These are phyloP conservation scores for Cryptosporidium tyzzeri DNA, from an alignment of 169 alveolate genomes.

Conservation along the genomic window DNA sequence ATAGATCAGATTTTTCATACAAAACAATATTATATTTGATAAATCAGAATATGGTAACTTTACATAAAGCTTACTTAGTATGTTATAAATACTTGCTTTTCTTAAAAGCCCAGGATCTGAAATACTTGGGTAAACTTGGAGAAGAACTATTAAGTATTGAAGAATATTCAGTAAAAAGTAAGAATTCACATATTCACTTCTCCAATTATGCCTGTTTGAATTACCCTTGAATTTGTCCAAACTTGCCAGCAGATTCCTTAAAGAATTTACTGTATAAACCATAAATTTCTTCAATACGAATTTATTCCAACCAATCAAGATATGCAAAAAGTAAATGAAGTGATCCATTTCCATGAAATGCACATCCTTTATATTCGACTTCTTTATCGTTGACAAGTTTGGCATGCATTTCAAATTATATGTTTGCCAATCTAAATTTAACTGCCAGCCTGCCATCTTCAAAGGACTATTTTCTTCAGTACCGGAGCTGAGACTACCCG, in stretches of 20 bases:
- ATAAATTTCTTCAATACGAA: slow-evolving; percentile 34
- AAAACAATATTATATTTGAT: slow-evolving; percentile 56
- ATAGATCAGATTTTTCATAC: slow-evolving; percentile 63
- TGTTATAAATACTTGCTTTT: slow-evolving; percentile 26
- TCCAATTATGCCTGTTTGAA: slow-evolving; percentile 28
- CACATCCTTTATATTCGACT: slow-evolving; percentile 49
- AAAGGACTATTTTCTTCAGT: not conserved
- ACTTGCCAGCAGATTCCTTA: slow-evolving; percentile 34
- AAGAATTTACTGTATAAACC: slow-evolving; percentile 52
- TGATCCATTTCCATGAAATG: slow-evolving; percentile 68
- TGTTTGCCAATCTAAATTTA: slow-evolving; percentile 58
- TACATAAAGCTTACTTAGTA: slow-evolving; percentile 28
- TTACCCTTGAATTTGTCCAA: slow-evolving; percentile 38
- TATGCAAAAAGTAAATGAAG: slow-evolving; percentile 60
- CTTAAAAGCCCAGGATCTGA: slow-evolving; percentile 9
- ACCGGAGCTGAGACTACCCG: not conserved
- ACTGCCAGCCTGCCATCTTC: slow-evolving; percentile 58
- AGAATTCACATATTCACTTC: slow-evolving; percentile 63
- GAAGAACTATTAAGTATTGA: slow-evolving; percentile 46
- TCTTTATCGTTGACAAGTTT: slow-evolving; percentile 41
- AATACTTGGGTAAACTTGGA: slow-evolving; percentile 13
- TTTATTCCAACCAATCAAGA: slow-evolving; percentile 65
- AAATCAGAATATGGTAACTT: slow-evolving; percentile 59
- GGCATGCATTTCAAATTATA: slow-evolving; percentile 40
- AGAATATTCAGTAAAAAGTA: slow-evolving; percentile 48